Conservation (phyloP, 371 early-diverging fungal species). For the Apophysomyces sp. region DNA sequence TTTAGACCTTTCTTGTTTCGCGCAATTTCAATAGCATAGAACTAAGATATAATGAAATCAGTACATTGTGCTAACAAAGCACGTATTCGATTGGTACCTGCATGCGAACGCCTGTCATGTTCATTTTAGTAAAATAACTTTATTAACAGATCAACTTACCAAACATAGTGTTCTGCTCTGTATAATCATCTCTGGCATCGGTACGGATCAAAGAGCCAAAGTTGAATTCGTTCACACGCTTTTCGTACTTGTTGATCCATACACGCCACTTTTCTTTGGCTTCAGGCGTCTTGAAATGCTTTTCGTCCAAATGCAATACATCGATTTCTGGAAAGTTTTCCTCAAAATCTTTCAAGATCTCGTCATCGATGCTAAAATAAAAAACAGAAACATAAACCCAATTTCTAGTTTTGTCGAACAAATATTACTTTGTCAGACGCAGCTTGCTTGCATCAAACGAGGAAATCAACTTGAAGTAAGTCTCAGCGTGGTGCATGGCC, state of each 20-base stretch:
- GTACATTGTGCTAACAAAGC: neutral
- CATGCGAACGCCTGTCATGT: slow-evolving; percentile 43
- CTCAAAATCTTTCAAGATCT: slow-evolving; percentile 77
- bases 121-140: slow-evolving; percentile 12
- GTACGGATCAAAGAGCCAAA: slow-evolving; percentile 89
- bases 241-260: slow-evolving; percentile 83
- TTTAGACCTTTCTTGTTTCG: slow-evolving; percentile 84
- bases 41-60: slow-evolving; percentile 44
- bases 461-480: slow-evolving; percentile 81
- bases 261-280: slow-evolving; percentile 89
- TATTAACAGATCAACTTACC: slow-evolving; percentile 49
- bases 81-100: slow-evolving; percentile 36
- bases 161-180: slow-evolving; percentile 84
- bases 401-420: neutral
- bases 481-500: slow-evolving; percentile 93
- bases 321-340: slow-evolving; percentile 75
- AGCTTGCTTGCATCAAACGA: slow-evolving; percentile 67
- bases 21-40: slow-evolving; percentile 89
- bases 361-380: slow-evolving; percentile 73
- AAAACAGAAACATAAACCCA: neutral
- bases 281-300: slow-evolving; percentile 74
- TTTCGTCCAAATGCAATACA: slow-evolving; percentile 59
- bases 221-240: slow-evolving; percentile 84
- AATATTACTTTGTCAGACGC: slow-evolving; percentile 50
- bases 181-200: slow-evolving; percentile 74